Evolutionary conservation across 2,329 filamentous ascomycete species (phyloP), one percentile per base, ranked within the genome.

Genomic region (Fusarium sp.): DNA sequence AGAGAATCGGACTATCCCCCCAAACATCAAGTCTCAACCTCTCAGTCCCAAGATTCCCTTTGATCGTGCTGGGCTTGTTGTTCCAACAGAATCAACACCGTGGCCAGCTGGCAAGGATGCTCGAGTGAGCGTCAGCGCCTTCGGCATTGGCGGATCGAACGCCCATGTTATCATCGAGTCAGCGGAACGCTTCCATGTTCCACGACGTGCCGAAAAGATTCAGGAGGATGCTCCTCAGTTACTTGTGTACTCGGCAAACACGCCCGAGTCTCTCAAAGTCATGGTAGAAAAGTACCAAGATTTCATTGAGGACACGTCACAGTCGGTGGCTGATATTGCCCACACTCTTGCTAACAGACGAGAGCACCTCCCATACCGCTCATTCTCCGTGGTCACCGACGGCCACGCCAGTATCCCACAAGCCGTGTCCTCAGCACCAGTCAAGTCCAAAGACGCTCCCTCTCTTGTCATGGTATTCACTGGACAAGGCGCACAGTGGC

Each of bases 401-500:
- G 33, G 14, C 33, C 33, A 2, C 25, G 8, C 7, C 7, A 27
- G 4, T 27, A 27, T 27, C 19, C 19, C 19, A 19, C 19, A 19
- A 27, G 7, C 25, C 8, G 11, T n/a, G 9, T 36, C 9, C n/a
- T 17, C 6, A 9, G 9, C 33, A 6, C 33, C 14, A 19, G 7
- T n/a, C 7, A 36, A 11, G 9, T 17, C 7, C n/a, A 36, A 9
- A 9, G 21, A 13, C 3, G 8, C 7, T 7, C 32, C n/a, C 13
- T 38, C 15, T 9, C 13, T 37, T 5, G 29, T 4, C 31, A 43
- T 52, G 13, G 66, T 73, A 4, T 76, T 75, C 51, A 73, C 71
- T 0, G 74, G 74, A 0, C 74, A 76, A 19, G 74, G 74, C 1
- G 71, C 72, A 0, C 73, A 75, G 31, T 76, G 73, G 72, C 49